Evolutionary conservation across 306 rosid species (phyloP).

Genomic region (Trifolium subterraneum): DNA sequence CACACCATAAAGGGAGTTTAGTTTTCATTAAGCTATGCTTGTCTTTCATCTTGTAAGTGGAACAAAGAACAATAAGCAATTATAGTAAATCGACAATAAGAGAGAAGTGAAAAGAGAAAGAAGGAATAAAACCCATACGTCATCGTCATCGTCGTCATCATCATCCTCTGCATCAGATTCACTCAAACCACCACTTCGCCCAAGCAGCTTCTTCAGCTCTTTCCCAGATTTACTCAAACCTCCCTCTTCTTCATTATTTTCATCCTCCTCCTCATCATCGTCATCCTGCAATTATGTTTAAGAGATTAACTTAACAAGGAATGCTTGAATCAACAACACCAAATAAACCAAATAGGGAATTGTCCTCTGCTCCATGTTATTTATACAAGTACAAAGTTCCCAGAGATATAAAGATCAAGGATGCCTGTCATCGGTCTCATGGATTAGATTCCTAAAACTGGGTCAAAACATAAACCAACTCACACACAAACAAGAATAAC

Average conservation of each 20-base stretch:
- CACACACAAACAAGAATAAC: constrained; percentile 14
- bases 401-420: constrained; percentile 27
- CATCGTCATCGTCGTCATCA: constrained; percentile 77
- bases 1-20: constrained; percentile 20
- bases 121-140: constrained; percentile 49
- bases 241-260: constrained; percentile 77
- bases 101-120: constrained; percentile 27
- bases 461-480: background rate
- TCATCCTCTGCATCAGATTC: constrained; percentile 92
- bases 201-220: constrained; percentile 90
- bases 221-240: constrained; percentile 96
- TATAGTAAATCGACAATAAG: constrained; percentile 6
- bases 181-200: constrained; percentile 70
- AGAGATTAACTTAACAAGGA: constrained; percentile 33
- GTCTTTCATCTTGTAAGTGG: constrained; percentile 24
- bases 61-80: constrained; percentile 20
- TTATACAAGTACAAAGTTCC: constrained; percentile 5
- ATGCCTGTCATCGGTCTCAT: constrained; percentile 17
- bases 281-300: constrained; percentile 65
- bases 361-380: constrained; percentile 17
- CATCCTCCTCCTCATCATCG: constrained; percentile 74
- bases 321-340: constrained; percentile 1
- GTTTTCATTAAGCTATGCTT: constrained; percentile 18
- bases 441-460: constrained; percentile 18
- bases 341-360: constrained; percentile 29